These are phyloP conservation scores for Backusella sp. DNA, from an alignment of 192 early-diverging fungal species.

Conservation along the genomic window DNA sequence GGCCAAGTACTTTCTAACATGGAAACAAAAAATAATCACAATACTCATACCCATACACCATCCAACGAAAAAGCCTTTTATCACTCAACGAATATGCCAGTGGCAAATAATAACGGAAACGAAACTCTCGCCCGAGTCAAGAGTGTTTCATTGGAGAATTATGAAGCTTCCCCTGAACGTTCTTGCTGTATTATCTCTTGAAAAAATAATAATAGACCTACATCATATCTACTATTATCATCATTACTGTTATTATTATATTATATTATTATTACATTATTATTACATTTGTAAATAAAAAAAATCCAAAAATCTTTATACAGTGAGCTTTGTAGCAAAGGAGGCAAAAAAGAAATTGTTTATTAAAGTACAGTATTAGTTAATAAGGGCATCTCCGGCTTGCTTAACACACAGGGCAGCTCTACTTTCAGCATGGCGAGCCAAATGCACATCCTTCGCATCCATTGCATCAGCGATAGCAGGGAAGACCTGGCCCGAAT, in stretches of 20 bases:
- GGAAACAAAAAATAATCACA: not conserved
- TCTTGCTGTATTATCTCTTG: constrained; percentile 1
- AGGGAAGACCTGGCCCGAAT: constrained; percentile 32
- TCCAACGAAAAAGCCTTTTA: not conserved
- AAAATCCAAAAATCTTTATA: not conserved
- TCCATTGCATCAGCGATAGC: constrained; percentile 31
- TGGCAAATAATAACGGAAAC: not conserved
- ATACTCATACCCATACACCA: not conserved
- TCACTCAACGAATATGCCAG: not conserved
- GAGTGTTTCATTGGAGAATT: not conserved
- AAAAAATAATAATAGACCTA: not conserved
- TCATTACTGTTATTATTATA: not conserved
- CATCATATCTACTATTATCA: not conserved
- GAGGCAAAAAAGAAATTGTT: not conserved
- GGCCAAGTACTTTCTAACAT: not conserved
- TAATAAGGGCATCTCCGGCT: constrained; percentile 5
- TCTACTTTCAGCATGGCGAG: constrained; percentile 19
- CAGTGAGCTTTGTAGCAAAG: not conserved
- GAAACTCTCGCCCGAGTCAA: not conserved
- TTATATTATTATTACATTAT: not conserved
- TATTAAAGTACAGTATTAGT: constrained; percentile 3
- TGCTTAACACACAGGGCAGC: constrained; percentile 29
- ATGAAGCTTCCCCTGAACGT: not conserved
- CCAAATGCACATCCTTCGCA: constrained; percentile 18
- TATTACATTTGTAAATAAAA: not conserved